These are phyloP conservation scores for Tausonia pullulans DNA, from an alignment of 1,284 basidiomycete genomes.

Conservation along the genomic window DNA sequence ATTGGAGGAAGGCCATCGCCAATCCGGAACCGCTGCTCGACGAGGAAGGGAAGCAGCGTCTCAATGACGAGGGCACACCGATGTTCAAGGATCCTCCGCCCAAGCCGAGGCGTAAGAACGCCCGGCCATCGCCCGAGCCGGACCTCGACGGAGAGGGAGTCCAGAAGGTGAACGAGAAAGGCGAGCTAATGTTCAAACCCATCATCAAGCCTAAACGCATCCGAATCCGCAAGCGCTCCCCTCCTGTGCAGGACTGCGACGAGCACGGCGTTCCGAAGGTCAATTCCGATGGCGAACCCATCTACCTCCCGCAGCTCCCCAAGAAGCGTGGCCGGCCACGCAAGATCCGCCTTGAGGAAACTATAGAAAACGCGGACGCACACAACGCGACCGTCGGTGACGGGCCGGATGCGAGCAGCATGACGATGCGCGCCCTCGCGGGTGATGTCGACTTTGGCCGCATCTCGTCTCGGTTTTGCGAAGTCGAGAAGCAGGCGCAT, in stretches of 20 bases:
- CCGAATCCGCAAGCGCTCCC: no score
- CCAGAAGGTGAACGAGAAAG: background rate
- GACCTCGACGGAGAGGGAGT: background rate
- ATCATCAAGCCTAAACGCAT: background rate
- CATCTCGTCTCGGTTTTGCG: conserved; percentile 8
- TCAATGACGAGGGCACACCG: background rate
- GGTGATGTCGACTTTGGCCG: conserved; percentile 10
- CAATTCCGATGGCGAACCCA: background rate
- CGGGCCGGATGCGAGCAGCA: background rate
- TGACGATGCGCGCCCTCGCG: conserved; percentile 12
- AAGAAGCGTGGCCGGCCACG: background rate
- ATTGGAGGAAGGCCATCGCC: background rate
- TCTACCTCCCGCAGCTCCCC: background rate
- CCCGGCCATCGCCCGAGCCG: background rate
- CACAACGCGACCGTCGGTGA: conserved; percentile 1
- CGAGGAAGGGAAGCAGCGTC: background rate
- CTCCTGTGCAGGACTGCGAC: no score
- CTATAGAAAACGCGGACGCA: background rate
- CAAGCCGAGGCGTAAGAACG: background rate
- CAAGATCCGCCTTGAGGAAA: conserved; percentile 1
- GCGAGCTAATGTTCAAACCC: background rate
- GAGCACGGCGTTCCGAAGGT: background rate
- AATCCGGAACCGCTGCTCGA: background rate
- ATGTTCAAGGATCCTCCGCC: background rate
- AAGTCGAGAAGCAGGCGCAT: conserved; percentile 13